These are phyloP conservation scores for Podospora australis DNA, from an alignment of 495 filamentous ascomycete genomes.

Conservation along the genomic window DNA sequence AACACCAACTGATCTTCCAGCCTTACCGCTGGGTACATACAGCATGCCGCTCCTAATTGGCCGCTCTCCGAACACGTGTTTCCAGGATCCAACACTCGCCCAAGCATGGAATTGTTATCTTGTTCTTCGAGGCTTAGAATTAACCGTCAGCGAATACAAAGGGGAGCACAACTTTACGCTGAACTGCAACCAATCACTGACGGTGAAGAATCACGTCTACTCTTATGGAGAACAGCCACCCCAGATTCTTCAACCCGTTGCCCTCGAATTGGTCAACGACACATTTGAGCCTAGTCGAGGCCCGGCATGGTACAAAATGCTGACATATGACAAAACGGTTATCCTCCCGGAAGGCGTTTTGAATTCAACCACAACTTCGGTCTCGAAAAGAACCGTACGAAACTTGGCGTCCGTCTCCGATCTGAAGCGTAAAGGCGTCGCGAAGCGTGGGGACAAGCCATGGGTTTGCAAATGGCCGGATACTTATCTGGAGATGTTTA, in stretches of 20 bases:
- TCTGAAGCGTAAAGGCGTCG: constrained; percentile 44
- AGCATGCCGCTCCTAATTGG: constrained; percentile 51
- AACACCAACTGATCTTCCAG: constrained; percentile 49
- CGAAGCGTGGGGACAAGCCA: constrained; percentile 56
- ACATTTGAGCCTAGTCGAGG: constrained; percentile 52
- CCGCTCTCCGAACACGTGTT: constrained; percentile 58
- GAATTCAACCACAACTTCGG: constrained; percentile 6
- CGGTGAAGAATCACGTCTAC: constrained; percentile 33
- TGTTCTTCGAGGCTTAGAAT: constrained; percentile 27
- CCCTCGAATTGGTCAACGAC: constrained; percentile 60
- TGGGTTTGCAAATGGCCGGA: constrained; percentile 90
- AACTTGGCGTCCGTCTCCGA: constrained; percentile 16
- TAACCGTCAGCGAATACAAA: constrained; percentile 23
- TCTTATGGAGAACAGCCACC: constrained; percentile 73
- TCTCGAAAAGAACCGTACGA: constrained; percentile 8
- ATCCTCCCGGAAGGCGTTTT: constrained; percentile 56
- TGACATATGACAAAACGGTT: constrained; percentile 75
- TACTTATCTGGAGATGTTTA: constrained; percentile 72
- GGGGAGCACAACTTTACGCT: constrained; percentile 30
- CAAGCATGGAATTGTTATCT: constrained; percentile 64
- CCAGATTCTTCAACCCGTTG: constrained; percentile 38
- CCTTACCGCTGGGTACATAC: constrained; percentile 60
- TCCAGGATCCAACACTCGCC: constrained; percentile 52
- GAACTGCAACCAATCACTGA: constrained; percentile 29
- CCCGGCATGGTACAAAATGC: constrained; percentile 67